These are phyloP conservation scores for Starmerella apicola DNA, from an alignment of 805 yeast genomes.

Conservation along the genomic window DNA sequence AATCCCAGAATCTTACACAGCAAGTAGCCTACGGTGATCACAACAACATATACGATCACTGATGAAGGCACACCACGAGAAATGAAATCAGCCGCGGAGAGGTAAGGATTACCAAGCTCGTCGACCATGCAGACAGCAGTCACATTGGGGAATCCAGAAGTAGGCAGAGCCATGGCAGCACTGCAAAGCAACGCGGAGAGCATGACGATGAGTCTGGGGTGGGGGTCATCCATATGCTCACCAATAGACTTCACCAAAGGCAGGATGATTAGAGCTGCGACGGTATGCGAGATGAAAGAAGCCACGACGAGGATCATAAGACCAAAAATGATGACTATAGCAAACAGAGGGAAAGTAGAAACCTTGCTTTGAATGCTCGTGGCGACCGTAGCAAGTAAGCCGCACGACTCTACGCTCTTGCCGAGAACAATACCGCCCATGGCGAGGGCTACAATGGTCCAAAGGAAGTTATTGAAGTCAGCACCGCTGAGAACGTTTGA, in stretches of 20 bases:
- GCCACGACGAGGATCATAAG: slow-evolving; percentile 71
- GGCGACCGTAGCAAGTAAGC: slow-evolving; percentile 72
- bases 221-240: slow-evolving; percentile 45
- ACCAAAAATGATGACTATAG: slow-evolving; percentile 69
- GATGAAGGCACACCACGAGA: slow-evolving; percentile 86
- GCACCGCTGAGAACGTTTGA: slow-evolving; percentile 76
- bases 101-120: slow-evolving; percentile 79
- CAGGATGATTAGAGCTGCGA: slow-evolving; percentile 84
- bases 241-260: slow-evolving; percentile 90
- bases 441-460: slow-evolving; percentile 91
- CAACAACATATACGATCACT: slow-evolving; percentile 54
- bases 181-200: slow-evolving; percentile 61
- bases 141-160: slow-evolving; percentile 95
- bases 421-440: slow-evolving; percentile 98
- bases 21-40: slow-evolving; percentile 68
- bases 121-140: slow-evolving; percentile 93
- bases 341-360: slow-evolving; percentile 55
- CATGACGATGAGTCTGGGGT: slow-evolving; percentile 70
- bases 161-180: slow-evolving; percentile 94
- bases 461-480: slow-evolving; percentile 88
- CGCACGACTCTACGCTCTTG: slow-evolving; percentile 86
- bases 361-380: slow-evolving; percentile 49
- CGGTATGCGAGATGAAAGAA: slow-evolving; percentile 93
- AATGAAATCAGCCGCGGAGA: slow-evolving; percentile 76
- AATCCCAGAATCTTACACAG: slow-evolving; percentile 50